Evolutionary conservation across 78 protist genomes (phyloP), one percentile per base, ranked within the genome.

Genomic region (Protostelium mycophagum): DNA sequence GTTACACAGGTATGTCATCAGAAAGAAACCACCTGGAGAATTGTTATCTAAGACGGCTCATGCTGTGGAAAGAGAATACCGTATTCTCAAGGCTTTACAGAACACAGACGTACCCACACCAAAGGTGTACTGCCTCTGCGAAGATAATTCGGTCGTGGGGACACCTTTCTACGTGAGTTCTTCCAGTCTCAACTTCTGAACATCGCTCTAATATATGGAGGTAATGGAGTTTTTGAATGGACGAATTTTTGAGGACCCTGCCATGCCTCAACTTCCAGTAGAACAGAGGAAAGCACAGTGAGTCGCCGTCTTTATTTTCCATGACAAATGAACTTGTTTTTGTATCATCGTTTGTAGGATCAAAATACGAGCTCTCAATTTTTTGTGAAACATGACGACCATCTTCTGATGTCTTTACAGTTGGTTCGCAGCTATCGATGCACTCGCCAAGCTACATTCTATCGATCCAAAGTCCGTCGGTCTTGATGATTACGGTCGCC

Each of bases 21-120:
- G 96, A 38, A 91, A 92, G 85, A 89, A 96, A 63, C 97, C 97
- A 34, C 95, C 95, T 23, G 97, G 97, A n/a, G 86, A 88, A 36
- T 85, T 87, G 34, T 34, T 86, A 1, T 34, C 86, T 83, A 92
- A 87, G 25, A 36, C 90, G 0, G 95, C 95, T 0, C 95, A 93
- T 83, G 92, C 92, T 25, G 92, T 93, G 51, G 95, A 93, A 31
- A 34, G 95, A 0, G 95, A 93, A 86, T 90, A 36, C 89, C 0
- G 28, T 0, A 37, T 93, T 34, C 9, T 90, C 28, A 0, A n/a
- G 9, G 93, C 90, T 23, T 83, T 93, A 23, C 25, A 0, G 35
- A 0, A 9, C 1, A 0, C 63, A n/a, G 34, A 1, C 85, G 90
- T 95, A 1, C 97, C 97, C 35, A 95, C 94, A 28, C 95, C 97